Percentiles rank a stretch among this genome's conserved stretches.
phyloP scores from a whole-genome alignment of 2,329 filamentous ascomycete genomes.

The Fusarium pseudograminearum region DNA sequence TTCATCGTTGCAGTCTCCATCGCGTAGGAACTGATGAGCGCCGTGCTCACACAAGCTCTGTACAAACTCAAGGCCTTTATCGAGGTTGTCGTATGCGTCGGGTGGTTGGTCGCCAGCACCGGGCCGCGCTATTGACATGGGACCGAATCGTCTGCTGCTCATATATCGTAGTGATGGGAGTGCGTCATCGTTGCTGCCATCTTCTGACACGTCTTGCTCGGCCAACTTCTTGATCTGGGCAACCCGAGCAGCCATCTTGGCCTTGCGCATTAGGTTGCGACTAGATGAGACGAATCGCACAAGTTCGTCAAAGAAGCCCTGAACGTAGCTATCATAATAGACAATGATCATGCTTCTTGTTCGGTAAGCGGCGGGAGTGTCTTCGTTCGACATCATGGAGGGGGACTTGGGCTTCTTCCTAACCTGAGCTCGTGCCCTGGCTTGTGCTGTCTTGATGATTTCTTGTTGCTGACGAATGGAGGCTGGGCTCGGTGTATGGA shows the following conservation, averaged over 20 bases:
- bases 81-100: constrained; percentile 77
- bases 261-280: constrained; percentile 86
- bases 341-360: constrained; percentile 83
- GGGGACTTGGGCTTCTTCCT: constrained; percentile 65
- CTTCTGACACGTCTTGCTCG: constrained; percentile 68
- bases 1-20: constrained; percentile 85
- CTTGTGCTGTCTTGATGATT: constrained; percentile 57
- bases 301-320: constrained; percentile 83
- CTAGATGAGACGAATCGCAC: constrained; percentile 85
- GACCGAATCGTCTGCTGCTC: constrained; percentile 53
- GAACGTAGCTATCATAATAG: constrained; percentile 91
- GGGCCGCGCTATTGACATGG: constrained; percentile 47
- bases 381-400: constrained; percentile 64
- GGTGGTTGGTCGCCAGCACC: constrained; percentile 45
- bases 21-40: constrained; percentile 89
- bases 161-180: constrained; percentile 58
- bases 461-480: constrained; percentile 57
- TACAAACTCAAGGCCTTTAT: constrained; percentile 82
- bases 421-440: constrained; percentile 59
- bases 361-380: constrained; percentile 69
- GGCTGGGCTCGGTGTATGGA: constrained; percentile 39
- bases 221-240: constrained; percentile 72
- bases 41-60: constrained; percentile 87
- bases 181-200: constrained; percentile 58
- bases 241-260: constrained; percentile 84